Conservation (phyloP, 305 asterid species). For the Coffea humblotiana region DNA sequence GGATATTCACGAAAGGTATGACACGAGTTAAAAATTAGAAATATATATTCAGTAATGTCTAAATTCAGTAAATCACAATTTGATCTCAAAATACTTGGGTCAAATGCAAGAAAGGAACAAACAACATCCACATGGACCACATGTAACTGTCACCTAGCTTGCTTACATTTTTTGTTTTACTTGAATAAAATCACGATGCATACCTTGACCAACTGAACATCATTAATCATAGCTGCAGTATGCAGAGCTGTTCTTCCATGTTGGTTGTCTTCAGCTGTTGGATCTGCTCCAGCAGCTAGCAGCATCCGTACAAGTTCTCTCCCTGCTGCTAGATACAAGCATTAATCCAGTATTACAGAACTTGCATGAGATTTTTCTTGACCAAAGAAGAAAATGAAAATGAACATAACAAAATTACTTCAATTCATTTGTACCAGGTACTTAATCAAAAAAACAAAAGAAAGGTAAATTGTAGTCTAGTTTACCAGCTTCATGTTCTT, state of each 20-base stretch:
- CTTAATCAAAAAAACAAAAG: not conserved
- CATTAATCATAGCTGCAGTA: conserved; percentile 90
- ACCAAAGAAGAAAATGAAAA: not conserved
- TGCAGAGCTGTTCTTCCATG: conserved; percentile 95
- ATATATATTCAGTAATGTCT: not conserved
- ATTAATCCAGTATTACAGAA: not conserved
- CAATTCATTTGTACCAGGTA: not conserved
- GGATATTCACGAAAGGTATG: not conserved
- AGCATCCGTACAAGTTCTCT: conserved; percentile 81
- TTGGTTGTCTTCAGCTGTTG: conserved; percentile 79
- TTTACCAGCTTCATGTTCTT: conserved; percentile 90
- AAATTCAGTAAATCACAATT: not conserved
- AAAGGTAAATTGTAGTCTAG: conserved; percentile 20
- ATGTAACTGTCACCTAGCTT: conserved; percentile 28
- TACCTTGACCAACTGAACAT: conserved; percentile 90
- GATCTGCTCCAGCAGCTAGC: conserved; percentile 91
- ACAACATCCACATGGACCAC: conserved; percentile 11
- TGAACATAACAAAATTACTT: not conserved
- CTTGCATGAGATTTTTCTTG: not conserved
- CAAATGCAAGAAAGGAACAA: conserved; percentile 5
- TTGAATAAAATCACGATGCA: conserved; percentile 23
- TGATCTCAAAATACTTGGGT: conserved; percentile 6
- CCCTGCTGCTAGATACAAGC: conserved; percentile 57
- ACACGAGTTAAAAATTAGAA: not conserved
- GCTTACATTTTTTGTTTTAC: conserved; percentile 39